Percentiles rank a stretch among this genome's conserved stretches.
Conservation (phyloP, 306 rosid genomes). For the Biancaea sappan region DNA sequence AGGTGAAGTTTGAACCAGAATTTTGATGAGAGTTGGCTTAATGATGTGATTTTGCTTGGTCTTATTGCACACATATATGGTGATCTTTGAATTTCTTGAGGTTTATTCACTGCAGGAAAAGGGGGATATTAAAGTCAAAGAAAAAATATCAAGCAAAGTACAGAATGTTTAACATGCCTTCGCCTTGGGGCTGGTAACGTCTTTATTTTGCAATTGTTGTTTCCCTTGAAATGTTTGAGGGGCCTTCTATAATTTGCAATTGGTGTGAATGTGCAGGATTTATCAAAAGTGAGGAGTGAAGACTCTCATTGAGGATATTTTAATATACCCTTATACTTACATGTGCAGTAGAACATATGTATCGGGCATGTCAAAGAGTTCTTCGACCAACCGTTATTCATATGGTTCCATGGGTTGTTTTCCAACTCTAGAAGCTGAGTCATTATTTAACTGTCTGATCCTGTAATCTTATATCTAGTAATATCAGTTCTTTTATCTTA, state of each 20-base stretch:
- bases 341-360: conserved; percentile 46
- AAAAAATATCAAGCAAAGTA: conserved; percentile 56
- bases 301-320: conserved; percentile 26
- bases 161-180: conserved; percentile 48
- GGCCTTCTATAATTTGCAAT: conserved; percentile 7
- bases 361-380: conserved; percentile 25
- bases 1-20: background rate
- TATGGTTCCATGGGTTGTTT: conserved; percentile 25
- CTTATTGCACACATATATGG: background rate
- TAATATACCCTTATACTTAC: conserved; percentile 25
- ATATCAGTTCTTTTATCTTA: conserved; percentile 7
- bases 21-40: background rate
- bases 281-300: conserved; percentile 36
- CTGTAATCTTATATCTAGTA: conserved; percentile 26
- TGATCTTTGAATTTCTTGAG: background rate
- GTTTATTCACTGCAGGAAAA: conserved; percentile 47
- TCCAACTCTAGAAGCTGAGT: conserved; percentile 28
- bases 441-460: conserved; percentile 7
- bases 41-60: background rate
- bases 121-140: conserved; percentile 54
- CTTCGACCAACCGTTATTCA: conserved; percentile 26
- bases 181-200: conserved; percentile 20
- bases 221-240: background rate
- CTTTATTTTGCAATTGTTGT: background rate
- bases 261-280: conserved; percentile 38